A percentile compares a stretch with the other conserved stretches of the same genome.
These are phyloP conservation scores for Fusarium marasasianum DNA, from an alignment of 2,329 filamentous ascomycete species.

Conservation along the genomic window DNA sequence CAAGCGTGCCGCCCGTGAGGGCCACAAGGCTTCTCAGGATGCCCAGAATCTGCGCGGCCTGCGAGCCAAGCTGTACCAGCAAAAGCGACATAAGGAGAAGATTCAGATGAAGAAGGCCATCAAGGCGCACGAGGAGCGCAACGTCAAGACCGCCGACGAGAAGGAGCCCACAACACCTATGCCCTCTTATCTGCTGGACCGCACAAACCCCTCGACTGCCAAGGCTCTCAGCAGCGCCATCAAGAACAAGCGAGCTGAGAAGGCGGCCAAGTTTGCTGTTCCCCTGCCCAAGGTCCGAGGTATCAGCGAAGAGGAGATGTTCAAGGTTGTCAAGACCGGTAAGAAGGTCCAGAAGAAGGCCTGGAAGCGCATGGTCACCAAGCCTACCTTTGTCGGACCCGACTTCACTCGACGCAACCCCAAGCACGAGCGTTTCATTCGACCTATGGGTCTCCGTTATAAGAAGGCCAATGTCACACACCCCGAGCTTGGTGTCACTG, in stretches of 20 bases:
- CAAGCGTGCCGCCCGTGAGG: slow-evolving; percentile 88
- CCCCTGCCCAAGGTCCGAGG: slow-evolving; percentile 91
- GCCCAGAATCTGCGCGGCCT: slow-evolving; percentile 94
- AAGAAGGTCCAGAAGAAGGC: slow-evolving; percentile 92
- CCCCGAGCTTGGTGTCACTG: slow-evolving; percentile 84
- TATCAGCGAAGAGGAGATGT: slow-evolving; percentile 97
- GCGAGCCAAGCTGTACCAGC: slow-evolving; percentile 89
- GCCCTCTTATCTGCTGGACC: slow-evolving; percentile 92
- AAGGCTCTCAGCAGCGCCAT: slow-evolving; percentile 85
- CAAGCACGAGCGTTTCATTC: slow-evolving; percentile 72
- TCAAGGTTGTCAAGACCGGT: slow-evolving; percentile 94
- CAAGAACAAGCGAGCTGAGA: slow-evolving; percentile 94
- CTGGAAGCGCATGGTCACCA: slow-evolving; percentile 75
- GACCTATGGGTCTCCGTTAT: slow-evolving; percentile 61
- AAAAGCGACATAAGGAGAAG: slow-evolving; percentile 97
- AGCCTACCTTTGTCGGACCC: slow-evolving; percentile 78
- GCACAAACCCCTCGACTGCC: slow-evolving; percentile 66
- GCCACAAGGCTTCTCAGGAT: slow-evolving; percentile 86
- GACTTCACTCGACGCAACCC: slow-evolving; percentile 91
- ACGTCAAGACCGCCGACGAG: slow-evolving; percentile 86
- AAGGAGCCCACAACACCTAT: slow-evolving; percentile 84
- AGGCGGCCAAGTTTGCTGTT: slow-evolving; percentile 92
- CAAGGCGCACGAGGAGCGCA: slow-evolving; percentile 93
- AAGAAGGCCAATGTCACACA: slow-evolving; percentile 69
- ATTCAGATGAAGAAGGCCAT: slow-evolving; percentile 97